Evolutionary conservation across 192 early-diverging fungal genomes (phyloP).

Genomic region (Jimgerdemannia flammicorona): DNA sequence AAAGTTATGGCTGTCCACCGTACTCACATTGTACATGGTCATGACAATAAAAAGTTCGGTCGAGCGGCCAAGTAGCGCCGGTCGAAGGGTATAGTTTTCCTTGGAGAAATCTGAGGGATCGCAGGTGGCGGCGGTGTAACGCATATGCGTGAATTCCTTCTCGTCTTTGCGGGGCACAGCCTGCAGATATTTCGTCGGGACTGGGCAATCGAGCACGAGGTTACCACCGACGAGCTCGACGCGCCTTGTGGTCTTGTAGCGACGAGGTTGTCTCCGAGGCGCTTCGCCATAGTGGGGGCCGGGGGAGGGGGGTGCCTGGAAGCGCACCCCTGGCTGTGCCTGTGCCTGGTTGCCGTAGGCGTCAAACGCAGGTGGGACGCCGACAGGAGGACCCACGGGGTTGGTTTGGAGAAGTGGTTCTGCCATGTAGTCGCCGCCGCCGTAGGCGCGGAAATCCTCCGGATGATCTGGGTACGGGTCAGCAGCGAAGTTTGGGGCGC

Average conservation of each 20-base stretch:
- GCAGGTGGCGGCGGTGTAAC: conserved; percentile 91
- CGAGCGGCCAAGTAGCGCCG: conserved; percentile 56
- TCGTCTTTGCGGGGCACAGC: conserved; percentile 47
- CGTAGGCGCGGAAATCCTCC: not conserved
- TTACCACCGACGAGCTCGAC: conserved; percentile 68
- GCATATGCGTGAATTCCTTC: conserved; percentile 88
- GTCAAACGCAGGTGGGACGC: not conserved
- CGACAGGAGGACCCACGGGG: not conserved
- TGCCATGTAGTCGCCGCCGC: not conserved
- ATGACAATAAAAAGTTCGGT: conserved; percentile 84
- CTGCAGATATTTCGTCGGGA: conserved; percentile 54
- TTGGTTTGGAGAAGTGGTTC: not conserved
- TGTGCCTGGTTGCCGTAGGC: not conserved
- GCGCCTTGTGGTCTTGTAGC: conserved; percentile 48
- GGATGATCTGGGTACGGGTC: conserved; percentile 24
- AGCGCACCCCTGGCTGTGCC: not conserved
- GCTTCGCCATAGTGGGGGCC: conserved; percentile 28
- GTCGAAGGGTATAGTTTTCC: conserved; percentile 77
- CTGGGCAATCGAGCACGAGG: conserved; percentile 70
- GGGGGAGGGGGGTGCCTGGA: conserved; percentile 17
- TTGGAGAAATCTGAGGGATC: conserved; percentile 80
- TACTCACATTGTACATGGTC: conserved; percentile 73
- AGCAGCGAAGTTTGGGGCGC: conserved; percentile 20
- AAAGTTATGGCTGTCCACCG: too few species aligned
- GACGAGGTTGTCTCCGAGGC: conserved; percentile 41